These are phyloP conservation scores for Raphanus sativus DNA, from an alignment of 345 rosid genomes.

Conservation along the genomic window DNA sequence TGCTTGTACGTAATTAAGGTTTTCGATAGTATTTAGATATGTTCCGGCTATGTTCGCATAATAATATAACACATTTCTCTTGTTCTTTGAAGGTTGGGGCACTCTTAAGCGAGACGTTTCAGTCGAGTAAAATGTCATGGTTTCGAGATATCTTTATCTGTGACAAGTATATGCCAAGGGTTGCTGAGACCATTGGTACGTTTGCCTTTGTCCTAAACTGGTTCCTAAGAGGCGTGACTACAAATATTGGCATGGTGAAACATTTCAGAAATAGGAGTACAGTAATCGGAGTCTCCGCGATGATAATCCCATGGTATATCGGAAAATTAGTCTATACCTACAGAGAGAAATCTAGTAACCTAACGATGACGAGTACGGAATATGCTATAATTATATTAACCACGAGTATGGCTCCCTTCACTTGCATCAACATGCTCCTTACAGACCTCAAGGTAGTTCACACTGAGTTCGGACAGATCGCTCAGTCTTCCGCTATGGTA, in stretches of 20 bases:
- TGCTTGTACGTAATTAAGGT: conserved; percentile 26
- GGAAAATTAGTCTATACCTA: conserved; percentile 13
- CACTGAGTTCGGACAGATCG: conserved; percentile 47
- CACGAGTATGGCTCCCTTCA: conserved; percentile 40
- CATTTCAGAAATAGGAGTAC: conserved; percentile 17
- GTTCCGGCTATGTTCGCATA: background rate
- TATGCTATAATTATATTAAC: conserved; percentile 15
- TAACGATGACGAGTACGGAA: background rate
- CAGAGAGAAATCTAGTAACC: conserved; percentile 15
- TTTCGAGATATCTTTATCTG: conserved; percentile 4
- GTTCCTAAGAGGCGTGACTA: conserved; percentile 54
- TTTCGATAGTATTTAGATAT: background rate
- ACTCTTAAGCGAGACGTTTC: conserved; percentile 1
- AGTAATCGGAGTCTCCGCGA: conserved; percentile 30
- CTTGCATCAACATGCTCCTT: conserved; percentile 47
- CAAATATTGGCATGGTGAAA: conserved; percentile 30
- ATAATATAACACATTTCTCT: conserved; percentile 1
- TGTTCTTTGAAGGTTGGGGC: conserved; percentile 31
- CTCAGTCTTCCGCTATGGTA: conserved; percentile 44
- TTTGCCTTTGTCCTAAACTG: conserved; percentile 46
- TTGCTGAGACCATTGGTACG: conserved; percentile 37
- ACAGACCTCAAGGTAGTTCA: conserved; percentile 47
- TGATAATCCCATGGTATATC: conserved; percentile 27
- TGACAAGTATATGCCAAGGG: conserved; percentile 2
- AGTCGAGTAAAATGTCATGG: background rate